phyloP scores from a whole-genome alignment of 768 basidiomycete genomes.

The Boletellus emodensis region DNA sequence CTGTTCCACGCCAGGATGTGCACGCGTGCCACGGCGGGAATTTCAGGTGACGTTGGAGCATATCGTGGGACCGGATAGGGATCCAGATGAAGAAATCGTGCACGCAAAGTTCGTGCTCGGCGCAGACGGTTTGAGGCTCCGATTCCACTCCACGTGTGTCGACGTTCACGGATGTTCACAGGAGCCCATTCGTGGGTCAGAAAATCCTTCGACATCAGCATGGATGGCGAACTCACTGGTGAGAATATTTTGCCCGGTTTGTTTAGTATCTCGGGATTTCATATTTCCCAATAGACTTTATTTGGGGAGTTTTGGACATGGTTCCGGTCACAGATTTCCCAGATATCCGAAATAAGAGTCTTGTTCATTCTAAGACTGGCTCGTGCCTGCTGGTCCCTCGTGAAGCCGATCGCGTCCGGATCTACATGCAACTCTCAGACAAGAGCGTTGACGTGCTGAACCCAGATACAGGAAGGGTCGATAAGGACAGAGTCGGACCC shows the following conservation, averaged over 20 bases:
- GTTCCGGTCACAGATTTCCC: constrained; percentile 51
- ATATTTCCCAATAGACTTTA: constrained; percentile 28
- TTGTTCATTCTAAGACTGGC: constrained; percentile 49
- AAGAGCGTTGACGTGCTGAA: constrained; percentile 29
- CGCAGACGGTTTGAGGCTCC: constrained; percentile 52
- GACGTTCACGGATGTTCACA: constrained; percentile 24
- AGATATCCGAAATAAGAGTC: constrained; percentile 45
- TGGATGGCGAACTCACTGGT: constrained; percentile 73
- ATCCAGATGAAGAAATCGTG: constrained; percentile 49
- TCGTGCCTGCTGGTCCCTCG: constrained; percentile 52
- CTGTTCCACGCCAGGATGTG: not conserved
- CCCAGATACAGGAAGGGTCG: constrained; percentile 37
- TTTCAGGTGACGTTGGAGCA: constrained; percentile 20
- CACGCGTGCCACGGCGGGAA: not conserved
- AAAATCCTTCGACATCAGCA: constrained; percentile 55
- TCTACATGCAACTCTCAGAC: constrained; percentile 51
- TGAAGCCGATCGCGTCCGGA: constrained; percentile 42
- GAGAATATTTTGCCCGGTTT: not conserved
- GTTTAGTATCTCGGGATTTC: not conserved
- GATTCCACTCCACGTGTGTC: not conserved
- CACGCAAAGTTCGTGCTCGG: constrained; percentile 74
- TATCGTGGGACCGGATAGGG: constrained; percentile 27
- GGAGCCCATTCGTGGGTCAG: constrained; percentile 85
- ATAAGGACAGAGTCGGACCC: constrained; percentile 37
- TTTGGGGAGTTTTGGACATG: constrained; percentile 46